Base-by-base conservation (phyloP, 176 grass and related monocot genomes). In the Aegilops umbellulata region DNA sequence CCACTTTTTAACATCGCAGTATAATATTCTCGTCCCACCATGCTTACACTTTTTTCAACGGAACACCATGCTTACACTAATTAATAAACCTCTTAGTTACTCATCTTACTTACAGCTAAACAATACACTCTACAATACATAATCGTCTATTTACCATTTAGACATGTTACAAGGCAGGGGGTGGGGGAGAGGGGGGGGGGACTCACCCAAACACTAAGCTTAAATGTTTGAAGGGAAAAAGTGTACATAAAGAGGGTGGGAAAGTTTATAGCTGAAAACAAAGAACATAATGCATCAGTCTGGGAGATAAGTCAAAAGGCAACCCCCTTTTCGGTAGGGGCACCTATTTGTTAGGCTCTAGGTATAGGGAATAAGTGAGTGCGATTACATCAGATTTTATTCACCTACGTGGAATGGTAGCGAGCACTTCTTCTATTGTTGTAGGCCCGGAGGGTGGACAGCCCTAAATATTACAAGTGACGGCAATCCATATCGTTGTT, bases 311-410 rank as follows among this genome's bases (percentile, higher is more conserved):
- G 91, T 93, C 85, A 97, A 97, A 97, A 97, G 85, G 87, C 79
- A 85, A 64, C 57, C 47, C 57, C 65, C 89, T 93, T 93, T 93
- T 77, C 70, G 36, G 57, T 78, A 69, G 8, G 8, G 85, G 60
- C 61, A 95, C 72, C 92, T 70, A 80, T 86, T 93, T 87, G 81
- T 85, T 92, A 81, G 77, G 82, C 60, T 85, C 83, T 65, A 91
- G 82, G 92, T 94, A 87, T 88, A 92, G 90, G 76, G 92, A 89
- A 94, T 94, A 97, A 86, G 83, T 92, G 83, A 92, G 74, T 73
- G 79, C 73, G 90, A 77, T 89, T 89, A 51, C 83, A 81, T 97
- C 42, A 90, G 90, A 97, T 94, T 90, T 86, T 90, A 94, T 97
- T 94, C 86, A 92, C 86, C 80, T 82, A 68, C 25, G 24, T 85